These are phyloP conservation scores for Kodamaea nitidulidarum DNA, from an alignment of 805 yeast species.

Conservation along the genomic window DNA sequence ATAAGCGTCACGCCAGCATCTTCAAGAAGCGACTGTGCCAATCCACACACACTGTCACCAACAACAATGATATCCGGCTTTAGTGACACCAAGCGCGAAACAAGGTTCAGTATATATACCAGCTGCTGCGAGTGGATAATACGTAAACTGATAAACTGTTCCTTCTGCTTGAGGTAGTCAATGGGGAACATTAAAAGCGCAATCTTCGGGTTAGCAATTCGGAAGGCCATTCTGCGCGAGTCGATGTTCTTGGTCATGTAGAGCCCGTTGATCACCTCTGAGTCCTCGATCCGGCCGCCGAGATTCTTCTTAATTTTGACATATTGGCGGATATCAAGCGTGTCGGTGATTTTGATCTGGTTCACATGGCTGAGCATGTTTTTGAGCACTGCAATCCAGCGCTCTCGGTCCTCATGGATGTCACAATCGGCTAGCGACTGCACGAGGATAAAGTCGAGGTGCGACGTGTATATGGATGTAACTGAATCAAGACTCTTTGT, in stretches of 20 bases:
- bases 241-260: constrained; percentile 84
- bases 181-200: constrained; percentile 84
- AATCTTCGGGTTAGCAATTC: constrained; percentile 64
- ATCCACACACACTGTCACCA: constrained; percentile 76
- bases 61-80: constrained; percentile 76
- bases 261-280: constrained; percentile 62
- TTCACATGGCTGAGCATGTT: constrained; percentile 53
- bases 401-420: constrained; percentile 38
- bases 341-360: constrained; percentile 62
- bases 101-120: constrained; percentile 78
- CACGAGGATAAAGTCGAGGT: constrained; percentile 36
- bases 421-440: constrained; percentile 65
- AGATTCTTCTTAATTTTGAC: constrained; percentile 79
- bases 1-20: constrained; percentile 80
- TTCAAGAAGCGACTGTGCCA: constrained; percentile 68
- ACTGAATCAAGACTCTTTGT: too few species aligned
- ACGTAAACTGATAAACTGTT: constrained; percentile 75
- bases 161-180: constrained; percentile 75
- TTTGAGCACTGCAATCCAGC: constrained; percentile 59
- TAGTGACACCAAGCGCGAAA: constrained; percentile 69
- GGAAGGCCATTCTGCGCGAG: constrained; percentile 68
- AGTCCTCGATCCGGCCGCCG: constrained; percentile 66
- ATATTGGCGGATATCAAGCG: constrained; percentile 82
- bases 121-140: constrained; percentile 83
- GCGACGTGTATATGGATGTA: background rate